Conservation (phyloP, 805 yeast genomes). For the Wickerhamiella australiensis region DNA sequence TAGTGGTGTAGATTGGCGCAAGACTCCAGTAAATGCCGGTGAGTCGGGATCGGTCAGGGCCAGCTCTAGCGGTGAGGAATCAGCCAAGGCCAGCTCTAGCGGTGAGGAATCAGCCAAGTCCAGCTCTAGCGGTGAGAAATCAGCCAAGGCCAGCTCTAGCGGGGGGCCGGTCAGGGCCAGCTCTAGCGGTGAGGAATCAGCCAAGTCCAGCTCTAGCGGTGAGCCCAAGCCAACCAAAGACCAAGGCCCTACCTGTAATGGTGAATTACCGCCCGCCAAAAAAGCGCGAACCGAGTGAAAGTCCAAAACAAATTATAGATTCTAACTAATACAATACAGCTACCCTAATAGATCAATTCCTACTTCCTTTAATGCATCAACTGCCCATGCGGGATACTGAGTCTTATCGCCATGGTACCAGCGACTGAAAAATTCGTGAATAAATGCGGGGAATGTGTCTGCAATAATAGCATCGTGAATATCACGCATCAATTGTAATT, state of each 20-base stretch:
- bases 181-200: neutral
- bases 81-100: neutral
- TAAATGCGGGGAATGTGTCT: conserved; percentile 31
- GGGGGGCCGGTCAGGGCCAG: no score
- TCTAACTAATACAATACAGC: no score
- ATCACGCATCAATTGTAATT: conserved; percentile 32
- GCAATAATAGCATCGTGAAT: conserved; percentile 32
- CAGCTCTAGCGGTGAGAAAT: neutral
- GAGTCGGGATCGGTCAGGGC: no score
- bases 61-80: neutral
- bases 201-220: neutral
- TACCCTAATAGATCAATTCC: conserved; percentile 26
- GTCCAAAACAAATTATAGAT: no score
- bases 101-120: no score
- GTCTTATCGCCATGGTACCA: conserved; percentile 26
- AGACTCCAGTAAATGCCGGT: no score
- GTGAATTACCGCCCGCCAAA: neutral
- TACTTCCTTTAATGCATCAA: conserved; percentile 31
- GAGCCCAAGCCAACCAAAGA: no score
- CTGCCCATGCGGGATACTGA: conserved; percentile 34
- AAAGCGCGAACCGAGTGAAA: no score
- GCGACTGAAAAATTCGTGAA: conserved; percentile 28
- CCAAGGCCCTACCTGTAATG: neutral
- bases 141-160: neutral
- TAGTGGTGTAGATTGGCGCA: conserved; percentile 26